Base-by-base conservation (phyloP, 2,329 filamentous ascomycete species). In the Pochonia chlamydosporia region DNA sequence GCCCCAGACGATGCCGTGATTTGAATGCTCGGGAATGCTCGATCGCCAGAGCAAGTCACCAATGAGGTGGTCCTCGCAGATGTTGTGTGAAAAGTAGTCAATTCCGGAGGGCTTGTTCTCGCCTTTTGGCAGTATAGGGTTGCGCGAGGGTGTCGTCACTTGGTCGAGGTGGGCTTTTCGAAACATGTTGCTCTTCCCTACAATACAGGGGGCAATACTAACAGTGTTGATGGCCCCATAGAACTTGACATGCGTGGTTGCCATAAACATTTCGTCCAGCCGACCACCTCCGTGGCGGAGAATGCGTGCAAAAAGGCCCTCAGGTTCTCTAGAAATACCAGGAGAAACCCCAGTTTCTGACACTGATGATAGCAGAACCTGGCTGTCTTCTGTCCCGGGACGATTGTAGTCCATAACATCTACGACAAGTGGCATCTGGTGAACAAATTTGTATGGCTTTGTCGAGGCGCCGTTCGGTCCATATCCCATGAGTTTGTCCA, bases 171-270 rank as follows among this genome's bases (percentile, higher is more conserved):
- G 92, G 0, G 89, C 88, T 52, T 87, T 88, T 49, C 93, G 87
- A 69, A 97, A 99, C 91, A 99, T 97, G 70, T 95, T 97, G 59
- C 89, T 95, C 71, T 99, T 99, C 43, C 93, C 93, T 20, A 97
- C 85, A 49, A 95, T 86, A 66, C 93, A 99, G 8, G 95, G 93
- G 0, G 93, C 93, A 44, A 97, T 71, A 3, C 87, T 78, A 14
- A 96, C 89, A 0, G 89, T 88, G 67, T 97, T 97, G 76, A 99
- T 99, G 51, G 92, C 93, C 8, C 85, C 86, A 71, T 99, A 99
- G 74, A 99, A 97, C 63, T 99, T 99, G 57, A 90, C 89, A 65
- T 99, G 93, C 0, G 89, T 82, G 0, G 90, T 93, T 1, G 89
- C 85, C 77, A 99, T 87, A 70, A 97, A 99, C 66, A 92, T 82